phyloP scores from a whole-genome alignment of 148 eudicot species.

The Vaccinium vitisidaea region DNA sequence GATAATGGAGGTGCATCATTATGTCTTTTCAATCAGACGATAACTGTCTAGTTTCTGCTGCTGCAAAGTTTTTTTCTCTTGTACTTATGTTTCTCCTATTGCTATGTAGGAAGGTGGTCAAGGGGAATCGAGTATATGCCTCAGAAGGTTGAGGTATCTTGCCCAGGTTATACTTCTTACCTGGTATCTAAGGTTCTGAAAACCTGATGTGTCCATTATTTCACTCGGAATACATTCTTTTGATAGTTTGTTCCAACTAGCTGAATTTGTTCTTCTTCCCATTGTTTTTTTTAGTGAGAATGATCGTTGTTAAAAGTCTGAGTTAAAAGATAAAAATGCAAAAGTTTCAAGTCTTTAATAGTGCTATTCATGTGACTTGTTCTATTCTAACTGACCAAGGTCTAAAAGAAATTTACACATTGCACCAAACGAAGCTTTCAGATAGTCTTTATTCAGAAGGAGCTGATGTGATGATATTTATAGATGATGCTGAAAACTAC shows the following conservation, averaged over 20 bases:
- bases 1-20: slow-evolving; percentile 64
- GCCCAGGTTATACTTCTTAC: slow-evolving; percentile 60
- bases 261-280: slow-evolving; percentile 12
- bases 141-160: slow-evolving; percentile 75
- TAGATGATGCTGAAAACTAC: neutral
- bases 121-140: slow-evolving; percentile 70
- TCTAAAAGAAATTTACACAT: neutral
- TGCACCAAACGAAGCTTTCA: neutral
- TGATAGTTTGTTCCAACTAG: neutral
- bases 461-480: neutral
- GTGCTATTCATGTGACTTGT: neutral
- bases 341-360: neutral
- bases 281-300: neutral
- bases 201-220: neutral
- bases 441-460: neutral
- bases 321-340: neutral
- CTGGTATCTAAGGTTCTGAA: neutral
- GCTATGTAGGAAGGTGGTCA: slow-evolving; percentile 69
- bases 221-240: neutral
- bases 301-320: neutral
- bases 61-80: slow-evolving; percentile 10
- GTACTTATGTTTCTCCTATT: slow-evolving; percentile 15
- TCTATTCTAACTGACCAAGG: neutral
- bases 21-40: slow-evolving; percentile 14
- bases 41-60: neutral